Evolutionary conservation across 2,329 filamentous ascomycete genomes (phyloP), one percentile per base, ranked within the genome.

Genomic region (Fusarium floridanum): DNA sequence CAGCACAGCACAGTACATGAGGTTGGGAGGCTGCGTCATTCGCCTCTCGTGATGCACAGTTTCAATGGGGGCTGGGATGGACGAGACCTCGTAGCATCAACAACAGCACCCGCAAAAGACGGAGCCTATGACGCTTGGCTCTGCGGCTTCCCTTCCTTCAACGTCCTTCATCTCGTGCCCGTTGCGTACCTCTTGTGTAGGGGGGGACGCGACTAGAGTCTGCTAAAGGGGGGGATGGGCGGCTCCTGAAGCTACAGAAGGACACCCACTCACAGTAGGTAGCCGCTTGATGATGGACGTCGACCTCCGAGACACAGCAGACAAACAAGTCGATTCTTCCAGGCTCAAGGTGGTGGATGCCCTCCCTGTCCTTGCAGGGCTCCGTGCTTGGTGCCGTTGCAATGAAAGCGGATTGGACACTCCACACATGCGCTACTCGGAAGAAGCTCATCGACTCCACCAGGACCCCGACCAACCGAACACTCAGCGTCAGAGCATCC

Each of bases 371-470:
- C 71, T 78, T 77, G 76, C 76, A 77, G 71, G 75, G 66, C 73
- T 70, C 69, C 45, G 63, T 71, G 39, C 63, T 62, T 73, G 73
- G 59, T 71, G 70, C 67, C 61, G 75, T 78, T 76, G 70, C 77
- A 79, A 67, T 74, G 77, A 76, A 78, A 78, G 77, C 77, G 77
- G 75, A 79, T 79, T 78, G 77, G 76, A 66, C 64, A 67, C 76
- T 77, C 76, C 77, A 75, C 75, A 78, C 61, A 70, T 66, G 62
- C 73, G 66, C 70, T 75, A 73, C 73, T 67, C 64, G 64, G 72
- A 76, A 72, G 75, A 75, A 77, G 75, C 75, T 73, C 75, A 70
- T 76, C 67, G 62, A 68, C 75, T 69, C 71, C 72, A 71, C 76
- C 55, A 66, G 59, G 41, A 48, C 74, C 72, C 74, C 75, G 68